These are phyloP conservation scores for Onygenales sp. DNA, from an alignment of 2,329 filamentous ascomycete species.

Conservation along the genomic window DNA sequence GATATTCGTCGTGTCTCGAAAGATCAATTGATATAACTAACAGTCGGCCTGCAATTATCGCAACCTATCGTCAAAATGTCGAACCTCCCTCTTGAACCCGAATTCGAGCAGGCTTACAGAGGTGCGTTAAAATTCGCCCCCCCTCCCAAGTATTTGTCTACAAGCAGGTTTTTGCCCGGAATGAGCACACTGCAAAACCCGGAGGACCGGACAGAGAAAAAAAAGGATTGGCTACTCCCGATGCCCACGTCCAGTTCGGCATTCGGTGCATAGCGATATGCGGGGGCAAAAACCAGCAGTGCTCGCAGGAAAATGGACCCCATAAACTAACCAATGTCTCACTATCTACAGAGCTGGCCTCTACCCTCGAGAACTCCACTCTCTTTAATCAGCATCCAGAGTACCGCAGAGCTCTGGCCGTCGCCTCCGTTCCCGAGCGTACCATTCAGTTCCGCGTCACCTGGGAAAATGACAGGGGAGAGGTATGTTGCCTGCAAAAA, in stretches of 20 bases:
- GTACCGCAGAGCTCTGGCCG: slow-evolving; percentile 80
- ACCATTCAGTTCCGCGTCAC: slow-evolving; percentile 94
- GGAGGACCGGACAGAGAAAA: slow-evolving; percentile 12
- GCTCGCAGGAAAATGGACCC: slow-evolving; percentile 9
- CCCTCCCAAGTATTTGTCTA: slow-evolving; percentile 3
- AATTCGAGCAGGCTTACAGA: slow-evolving; percentile 98
- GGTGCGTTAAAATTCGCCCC: slow-evolving; percentile 45
- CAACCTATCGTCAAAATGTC: slow-evolving; percentile 50
- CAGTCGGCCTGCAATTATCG: too few relatives aligned
- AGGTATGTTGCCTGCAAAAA: slow-evolving; percentile 17
- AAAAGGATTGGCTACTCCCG: neutral
- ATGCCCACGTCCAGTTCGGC: too few relatives aligned
- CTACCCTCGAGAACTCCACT: slow-evolving; percentile 84
- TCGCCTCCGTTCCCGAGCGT: slow-evolving; percentile 86
- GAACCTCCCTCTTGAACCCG: slow-evolving; percentile 77
- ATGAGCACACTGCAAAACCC: slow-evolving; percentile 2
- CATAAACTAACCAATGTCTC: neutral
- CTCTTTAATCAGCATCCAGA: slow-evolving; percentile 93
- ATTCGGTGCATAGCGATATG: neutral
- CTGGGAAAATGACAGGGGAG: slow-evolving; percentile 90
- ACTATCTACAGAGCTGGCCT: slow-evolving; percentile 64
- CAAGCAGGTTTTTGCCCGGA: neutral
- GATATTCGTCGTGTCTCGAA: neutral
- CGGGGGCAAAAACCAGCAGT: neutral
- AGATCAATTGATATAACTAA: neutral